Conservation (phyloP, 805 yeast species). For the Ogataea pignaliae region DNA sequence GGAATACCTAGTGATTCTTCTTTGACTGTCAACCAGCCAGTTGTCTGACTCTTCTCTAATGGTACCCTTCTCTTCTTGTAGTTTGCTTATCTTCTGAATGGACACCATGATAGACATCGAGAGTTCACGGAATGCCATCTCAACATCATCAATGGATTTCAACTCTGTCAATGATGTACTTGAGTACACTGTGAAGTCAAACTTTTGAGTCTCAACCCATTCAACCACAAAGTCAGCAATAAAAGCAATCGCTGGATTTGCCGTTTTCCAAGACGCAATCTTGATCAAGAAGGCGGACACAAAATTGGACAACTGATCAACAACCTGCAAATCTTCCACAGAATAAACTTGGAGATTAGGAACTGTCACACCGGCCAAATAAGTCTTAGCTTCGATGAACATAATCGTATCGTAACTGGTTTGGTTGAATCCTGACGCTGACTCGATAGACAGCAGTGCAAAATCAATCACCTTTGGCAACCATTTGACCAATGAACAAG, state of each 20-base stretch:
- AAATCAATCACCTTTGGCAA: constrained; percentile 36
- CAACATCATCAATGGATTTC: constrained; percentile 34
- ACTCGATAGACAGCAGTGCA: constrained; percentile 19
- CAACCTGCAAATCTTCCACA: constrained; percentile 10
- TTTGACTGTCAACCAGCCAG: constrained; percentile 61
- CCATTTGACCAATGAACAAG: constrained; percentile 21
- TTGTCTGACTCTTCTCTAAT: constrained; percentile 50
- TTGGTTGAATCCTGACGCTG: constrained; percentile 8
- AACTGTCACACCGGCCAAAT: constrained; percentile 11
- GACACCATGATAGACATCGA: constrained; percentile 59
- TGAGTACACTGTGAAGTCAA: constrained; percentile 20
- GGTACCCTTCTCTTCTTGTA: constrained; percentile 24
- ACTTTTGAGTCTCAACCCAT: constrained; percentile 37
- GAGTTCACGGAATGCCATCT: constrained; percentile 43
- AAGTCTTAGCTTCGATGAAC: constrained; percentile 23
- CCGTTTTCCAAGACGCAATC: constrained; percentile 33
- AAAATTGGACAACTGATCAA: constrained; percentile 21
- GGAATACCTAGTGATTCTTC: constrained; percentile 36
- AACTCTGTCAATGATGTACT: constrained; percentile 21
- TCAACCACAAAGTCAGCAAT: constrained; percentile 42
- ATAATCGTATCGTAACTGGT: constrained; percentile 8
- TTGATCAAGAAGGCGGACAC: constrained; percentile 21
- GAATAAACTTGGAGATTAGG: constrained; percentile 6
- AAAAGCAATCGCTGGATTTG: constrained; percentile 35
- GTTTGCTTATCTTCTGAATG: constrained; percentile 54